A percentile compares a stretch with the other conserved stretches of the same genome.
Conservation (phyloP, 176 grass and related monocot genomes). For the Microstegium vimineum region DNA sequence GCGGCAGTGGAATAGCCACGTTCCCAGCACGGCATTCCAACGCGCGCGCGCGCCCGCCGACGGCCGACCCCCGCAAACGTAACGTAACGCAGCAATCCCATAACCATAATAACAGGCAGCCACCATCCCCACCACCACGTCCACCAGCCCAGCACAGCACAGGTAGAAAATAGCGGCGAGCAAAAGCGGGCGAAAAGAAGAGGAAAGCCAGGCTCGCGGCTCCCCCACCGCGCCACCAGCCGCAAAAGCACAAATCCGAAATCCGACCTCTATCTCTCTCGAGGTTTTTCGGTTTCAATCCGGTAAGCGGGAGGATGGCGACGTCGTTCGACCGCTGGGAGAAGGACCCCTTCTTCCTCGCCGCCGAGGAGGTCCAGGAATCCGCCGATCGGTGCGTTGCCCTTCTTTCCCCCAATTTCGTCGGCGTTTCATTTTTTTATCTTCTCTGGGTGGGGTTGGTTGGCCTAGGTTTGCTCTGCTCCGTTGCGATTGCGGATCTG, state of each 20-base stretch:
- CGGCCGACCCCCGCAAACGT: background rate
- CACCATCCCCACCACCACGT: background rate
- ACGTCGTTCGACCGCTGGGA: slow-evolving; percentile 91
- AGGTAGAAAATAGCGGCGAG: slow-evolving; percentile 22
- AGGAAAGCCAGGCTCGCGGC: background rate
- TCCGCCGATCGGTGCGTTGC: slow-evolving; percentile 62
- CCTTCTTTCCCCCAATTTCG: background rate
- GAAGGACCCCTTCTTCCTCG: slow-evolving; percentile 88
- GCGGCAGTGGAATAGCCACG: background rate
- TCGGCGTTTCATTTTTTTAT: background rate
- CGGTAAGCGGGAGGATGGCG: slow-evolving; percentile 34
- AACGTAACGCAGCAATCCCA: too few relatives aligned
- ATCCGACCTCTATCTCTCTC: background rate
- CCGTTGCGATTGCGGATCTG: background rate
- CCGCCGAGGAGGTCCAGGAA: slow-evolving; percentile 88
- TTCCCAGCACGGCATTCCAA: background rate
- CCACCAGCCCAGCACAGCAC: background rate
- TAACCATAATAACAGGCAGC: slow-evolving; percentile 14
- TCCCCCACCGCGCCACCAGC: background rate
- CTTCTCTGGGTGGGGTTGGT: background rate
- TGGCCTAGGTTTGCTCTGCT: background rate
- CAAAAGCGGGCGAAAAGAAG: background rate
- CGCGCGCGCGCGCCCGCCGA: background rate
- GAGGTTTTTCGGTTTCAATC: slow-evolving; percentile 19
- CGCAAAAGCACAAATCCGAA: background rate